Conservation (phyloP, 306 rosid genomes). For the Luffa aegyptiaca region DNA sequence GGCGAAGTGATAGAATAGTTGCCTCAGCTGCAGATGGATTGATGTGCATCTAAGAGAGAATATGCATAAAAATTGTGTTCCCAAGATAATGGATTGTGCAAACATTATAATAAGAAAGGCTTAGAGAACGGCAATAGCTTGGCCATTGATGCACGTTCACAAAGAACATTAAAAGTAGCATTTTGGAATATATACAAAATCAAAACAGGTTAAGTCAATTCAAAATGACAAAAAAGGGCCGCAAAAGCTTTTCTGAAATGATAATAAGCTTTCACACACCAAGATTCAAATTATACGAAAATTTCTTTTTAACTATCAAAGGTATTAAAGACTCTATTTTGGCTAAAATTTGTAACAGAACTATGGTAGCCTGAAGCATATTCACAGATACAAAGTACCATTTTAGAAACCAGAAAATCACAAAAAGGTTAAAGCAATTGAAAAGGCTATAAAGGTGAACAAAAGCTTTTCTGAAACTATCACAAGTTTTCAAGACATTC, state of each 20-base stretch:
- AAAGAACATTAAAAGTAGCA: neutral
- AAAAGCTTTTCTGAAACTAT: neutral
- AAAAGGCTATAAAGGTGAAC: neutral
- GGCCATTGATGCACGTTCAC: neutral
- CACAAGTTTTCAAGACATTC: neutral
- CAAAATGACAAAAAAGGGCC: neutral
- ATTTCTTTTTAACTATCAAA: neutral
- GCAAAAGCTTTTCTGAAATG: neutral
- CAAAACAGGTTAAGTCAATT: neutral
- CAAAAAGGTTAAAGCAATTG: neutral
- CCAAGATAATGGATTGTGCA: neutral
- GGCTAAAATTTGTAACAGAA: neutral
- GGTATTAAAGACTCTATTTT: neutral
- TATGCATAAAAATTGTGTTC: neutral
- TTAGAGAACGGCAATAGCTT: neutral
- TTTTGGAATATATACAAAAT: neutral
- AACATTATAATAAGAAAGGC: neutral
- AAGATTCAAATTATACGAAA: neutral
- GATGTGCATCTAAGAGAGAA: slow-evolving; percentile 54
- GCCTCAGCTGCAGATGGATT: slow-evolving; percentile 72
- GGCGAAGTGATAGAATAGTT: slow-evolving; percentile 54
- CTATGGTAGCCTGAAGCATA: neutral
- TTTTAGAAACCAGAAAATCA: neutral
- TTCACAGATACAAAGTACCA: neutral
- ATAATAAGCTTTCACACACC: neutral